Conservation (phyloP, 345 rosid species). For the Theobroma cacao region DNA sequence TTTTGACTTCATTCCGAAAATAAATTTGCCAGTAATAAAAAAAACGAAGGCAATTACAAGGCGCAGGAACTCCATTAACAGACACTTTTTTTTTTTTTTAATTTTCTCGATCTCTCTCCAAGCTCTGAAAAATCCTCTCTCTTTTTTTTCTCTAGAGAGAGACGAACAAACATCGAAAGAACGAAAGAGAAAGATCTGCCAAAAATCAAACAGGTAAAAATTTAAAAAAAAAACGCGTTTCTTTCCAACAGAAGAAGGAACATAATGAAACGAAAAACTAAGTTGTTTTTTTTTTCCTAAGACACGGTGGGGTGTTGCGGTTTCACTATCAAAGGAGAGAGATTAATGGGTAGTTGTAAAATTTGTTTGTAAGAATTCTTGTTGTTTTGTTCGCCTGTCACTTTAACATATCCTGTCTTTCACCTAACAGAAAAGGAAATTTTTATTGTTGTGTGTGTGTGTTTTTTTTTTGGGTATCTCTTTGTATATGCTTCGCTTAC, state of each 20-base stretch:
- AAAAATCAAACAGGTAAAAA: conserved; percentile 29
- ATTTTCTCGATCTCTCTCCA: not conserved
- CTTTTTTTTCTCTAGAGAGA: not conserved
- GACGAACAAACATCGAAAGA: conserved; percentile 1
- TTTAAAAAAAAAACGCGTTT: not conserved
- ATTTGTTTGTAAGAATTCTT: conserved; percentile 6
- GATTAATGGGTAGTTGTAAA: conserved; percentile 14
- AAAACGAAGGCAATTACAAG: not conserved
- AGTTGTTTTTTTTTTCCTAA: conserved; percentile 7
- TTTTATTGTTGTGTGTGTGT: not conserved
- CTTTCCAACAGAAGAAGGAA: not conserved
- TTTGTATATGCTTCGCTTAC: conserved; percentile 39
- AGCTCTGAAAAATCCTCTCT: not conserved
- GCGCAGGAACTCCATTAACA: conserved; percentile 16
- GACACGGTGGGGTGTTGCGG: conserved; percentile 26
- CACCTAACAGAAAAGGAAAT: conserved; percentile 38
- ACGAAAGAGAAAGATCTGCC: conserved; percentile 21
- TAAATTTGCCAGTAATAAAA: not conserved
- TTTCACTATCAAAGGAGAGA: conserved; percentile 31
- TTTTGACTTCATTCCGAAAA: not conserved
- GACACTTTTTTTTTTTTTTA: not conserved
- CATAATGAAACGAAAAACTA: not conserved
- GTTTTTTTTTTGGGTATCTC: not conserved
- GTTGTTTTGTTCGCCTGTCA: conserved; percentile 51
- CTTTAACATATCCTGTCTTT: conserved; percentile 30